These are phyloP conservation scores for Francoa sonchifolia DNA, from an alignment of 441 rosid genomes.

Conservation along the genomic window DNA sequence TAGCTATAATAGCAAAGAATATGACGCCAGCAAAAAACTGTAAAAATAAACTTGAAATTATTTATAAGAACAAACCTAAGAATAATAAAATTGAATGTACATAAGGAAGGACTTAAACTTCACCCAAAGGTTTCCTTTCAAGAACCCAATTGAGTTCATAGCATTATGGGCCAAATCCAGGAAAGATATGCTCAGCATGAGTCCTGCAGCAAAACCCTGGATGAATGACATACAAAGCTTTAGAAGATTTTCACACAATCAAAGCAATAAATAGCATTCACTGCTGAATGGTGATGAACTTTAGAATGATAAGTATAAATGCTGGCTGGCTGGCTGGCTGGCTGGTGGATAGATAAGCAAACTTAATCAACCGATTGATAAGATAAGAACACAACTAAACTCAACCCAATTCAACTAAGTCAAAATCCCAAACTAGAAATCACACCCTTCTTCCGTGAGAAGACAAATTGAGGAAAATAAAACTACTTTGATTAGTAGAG, in stretches of 20 bases:
- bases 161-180: conserved; percentile 97
- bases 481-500: conserved; percentile 1
- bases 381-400: no score
- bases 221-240: conserved; percentile 14
- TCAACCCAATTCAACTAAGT: no score
- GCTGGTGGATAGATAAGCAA: no score
- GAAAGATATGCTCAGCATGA: conserved; percentile 96
- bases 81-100: no score
- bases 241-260: conserved; percentile 7
- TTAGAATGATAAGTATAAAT: conserved; percentile 1
- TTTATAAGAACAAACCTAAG: conserved; percentile 14
- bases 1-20: conserved; percentile 76
- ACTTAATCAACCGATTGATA: no score
- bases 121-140: conserved; percentile 94
- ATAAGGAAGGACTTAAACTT: conserved; percentile 21
- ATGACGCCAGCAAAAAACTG: conserved; percentile 94
- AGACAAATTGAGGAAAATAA: conserved; percentile 1
- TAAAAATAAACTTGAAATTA: conserved; percentile 23
- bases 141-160: conserved; percentile 86
- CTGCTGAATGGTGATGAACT: neutral
- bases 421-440: no score
- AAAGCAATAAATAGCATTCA: neutral
- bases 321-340: no score
- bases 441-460: no score
- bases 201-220: conserved; percentile 98